Evolutionary conservation across 129 eudicot genomes (phyloP).

Genomic region (Centaurea solstitialis): DNA sequence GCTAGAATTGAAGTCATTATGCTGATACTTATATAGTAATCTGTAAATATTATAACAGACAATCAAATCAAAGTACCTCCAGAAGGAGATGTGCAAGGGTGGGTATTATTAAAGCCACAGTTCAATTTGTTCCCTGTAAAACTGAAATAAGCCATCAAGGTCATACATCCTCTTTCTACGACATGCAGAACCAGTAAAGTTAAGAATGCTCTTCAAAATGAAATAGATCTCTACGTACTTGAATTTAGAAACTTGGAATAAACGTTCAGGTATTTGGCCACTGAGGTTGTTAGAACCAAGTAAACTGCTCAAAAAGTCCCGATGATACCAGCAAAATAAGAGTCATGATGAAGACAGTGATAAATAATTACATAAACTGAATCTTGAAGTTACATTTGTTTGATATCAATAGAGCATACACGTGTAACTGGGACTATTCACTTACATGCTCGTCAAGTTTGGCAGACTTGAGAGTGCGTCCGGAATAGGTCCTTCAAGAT

Average conservation of each 20-base stretch:
- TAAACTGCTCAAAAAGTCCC: conserved; percentile 54
- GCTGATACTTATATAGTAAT: background rate
- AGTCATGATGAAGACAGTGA: background rate
- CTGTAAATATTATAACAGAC: background rate
- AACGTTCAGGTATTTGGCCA: conserved; percentile 71
- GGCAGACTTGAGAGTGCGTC: conserved; percentile 72
- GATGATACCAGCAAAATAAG: conserved; percentile 12
- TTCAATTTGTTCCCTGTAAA: conserved; percentile 78
- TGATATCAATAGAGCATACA: conserved; percentile 4
- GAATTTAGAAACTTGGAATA: conserved; percentile 69
- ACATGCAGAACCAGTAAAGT: background rate
- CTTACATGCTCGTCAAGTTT: conserved; percentile 74
- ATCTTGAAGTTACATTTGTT: conserved; percentile 5
- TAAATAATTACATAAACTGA: background rate
- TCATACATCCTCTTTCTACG: conserved; percentile 7
- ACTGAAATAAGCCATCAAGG: conserved; percentile 55
- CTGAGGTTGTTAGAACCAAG: conserved; percentile 73
- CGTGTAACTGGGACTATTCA: background rate
- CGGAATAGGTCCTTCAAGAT: conserved; percentile 84
- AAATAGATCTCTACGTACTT: conserved; percentile 54
- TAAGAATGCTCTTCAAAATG: background rate
- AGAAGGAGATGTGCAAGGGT: conserved; percentile 57
- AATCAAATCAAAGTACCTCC: conserved; percentile 43
- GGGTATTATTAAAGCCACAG: conserved; percentile 61
- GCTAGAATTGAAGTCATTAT: conserved; percentile 7